Evolutionary conservation across 306 rosid genomes (phyloP).

Genomic region (Cicer bijugum): DNA sequence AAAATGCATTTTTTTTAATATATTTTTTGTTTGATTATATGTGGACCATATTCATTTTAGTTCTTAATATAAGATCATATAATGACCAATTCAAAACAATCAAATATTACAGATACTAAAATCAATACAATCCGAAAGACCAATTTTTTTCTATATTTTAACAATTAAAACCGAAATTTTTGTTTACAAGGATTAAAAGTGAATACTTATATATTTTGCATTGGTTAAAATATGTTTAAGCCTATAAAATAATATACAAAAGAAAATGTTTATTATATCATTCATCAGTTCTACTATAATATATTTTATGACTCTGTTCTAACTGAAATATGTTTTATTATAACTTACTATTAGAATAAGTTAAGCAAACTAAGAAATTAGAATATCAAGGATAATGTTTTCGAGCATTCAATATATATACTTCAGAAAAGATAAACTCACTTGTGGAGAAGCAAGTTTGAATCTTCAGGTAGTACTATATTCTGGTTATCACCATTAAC

Average conservation of each 20-base stretch:
- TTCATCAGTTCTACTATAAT: neutral
- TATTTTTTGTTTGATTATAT: too few relatives aligned
- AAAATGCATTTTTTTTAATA: too few relatives aligned
- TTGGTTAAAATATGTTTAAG: neutral
- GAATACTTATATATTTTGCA: neutral
- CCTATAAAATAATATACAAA: neutral
- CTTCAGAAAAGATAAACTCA: slow-evolving; percentile 44
- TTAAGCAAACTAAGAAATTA: neutral
- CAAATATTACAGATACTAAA: too few relatives aligned
- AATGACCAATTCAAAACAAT: too few relatives aligned
- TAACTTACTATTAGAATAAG: neutral
- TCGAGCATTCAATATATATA: slow-evolving; percentile 17
- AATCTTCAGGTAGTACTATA: slow-evolving; percentile 59
- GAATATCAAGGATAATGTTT: slow-evolving; percentile 5
- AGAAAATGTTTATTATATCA: neutral
- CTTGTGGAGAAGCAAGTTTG: slow-evolving; percentile 71
- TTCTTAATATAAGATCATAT: too few relatives aligned
- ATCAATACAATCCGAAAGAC: too few relatives aligned
- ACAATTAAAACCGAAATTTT: too few relatives aligned
- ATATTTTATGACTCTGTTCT: neutral
- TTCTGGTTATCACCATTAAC: slow-evolving; percentile 55
- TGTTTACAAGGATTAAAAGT: too few relatives aligned
- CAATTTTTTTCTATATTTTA: too few relatives aligned
- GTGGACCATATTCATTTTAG: too few relatives aligned
- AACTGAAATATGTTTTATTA: neutral